Evolutionary conservation across 306 rosid genomes (phyloP).

Genomic region (Dalbergia cochinchinensis): DNA sequence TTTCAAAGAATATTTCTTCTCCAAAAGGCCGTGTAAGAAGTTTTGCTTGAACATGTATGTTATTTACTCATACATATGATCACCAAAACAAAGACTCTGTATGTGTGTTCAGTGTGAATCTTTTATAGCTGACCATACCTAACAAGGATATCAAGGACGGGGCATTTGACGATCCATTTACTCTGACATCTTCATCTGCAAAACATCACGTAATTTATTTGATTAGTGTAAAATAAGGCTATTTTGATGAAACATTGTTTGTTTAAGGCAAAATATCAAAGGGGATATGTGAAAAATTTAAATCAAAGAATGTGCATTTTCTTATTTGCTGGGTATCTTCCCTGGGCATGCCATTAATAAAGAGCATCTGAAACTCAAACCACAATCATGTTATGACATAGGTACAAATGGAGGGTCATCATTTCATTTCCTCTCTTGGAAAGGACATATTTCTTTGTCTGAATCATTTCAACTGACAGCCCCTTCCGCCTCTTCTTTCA

Average conservation of each 20-base stretch:
- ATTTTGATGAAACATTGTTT: neutral
- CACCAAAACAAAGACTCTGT: neutral
- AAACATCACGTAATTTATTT: slow-evolving; percentile 31
- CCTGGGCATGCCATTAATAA: too few relatives aligned
- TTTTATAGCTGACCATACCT: slow-evolving; percentile 61
- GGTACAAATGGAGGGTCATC: too few relatives aligned
- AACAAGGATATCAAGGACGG: slow-evolving; percentile 89
- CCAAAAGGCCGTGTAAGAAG: neutral
- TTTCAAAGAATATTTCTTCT: slow-evolving; percentile 17
- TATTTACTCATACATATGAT: slow-evolving; percentile 24
- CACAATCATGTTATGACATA: too few relatives aligned
- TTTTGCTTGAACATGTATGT: slow-evolving; percentile 13
- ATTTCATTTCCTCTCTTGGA: too few relatives aligned
- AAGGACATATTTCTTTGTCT: too few relatives aligned
- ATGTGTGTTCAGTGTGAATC: slow-evolving; percentile 8
- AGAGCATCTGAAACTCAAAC: too few relatives aligned
- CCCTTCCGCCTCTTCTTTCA: too few relatives aligned
- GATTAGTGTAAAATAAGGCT: neutral
- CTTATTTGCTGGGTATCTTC: neutral
- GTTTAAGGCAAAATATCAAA: neutral
- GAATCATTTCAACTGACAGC: too few relatives aligned
- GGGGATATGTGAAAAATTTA: neutral
- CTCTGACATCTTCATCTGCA: slow-evolving; percentile 72
- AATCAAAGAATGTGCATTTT: slow-evolving; percentile 17
- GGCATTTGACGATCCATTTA: slow-evolving; percentile 64